Base-by-base conservation (phyloP, 2,329 filamentous ascomycete species). In the Nothophaeocryptopus gaeumannii region DNA sequence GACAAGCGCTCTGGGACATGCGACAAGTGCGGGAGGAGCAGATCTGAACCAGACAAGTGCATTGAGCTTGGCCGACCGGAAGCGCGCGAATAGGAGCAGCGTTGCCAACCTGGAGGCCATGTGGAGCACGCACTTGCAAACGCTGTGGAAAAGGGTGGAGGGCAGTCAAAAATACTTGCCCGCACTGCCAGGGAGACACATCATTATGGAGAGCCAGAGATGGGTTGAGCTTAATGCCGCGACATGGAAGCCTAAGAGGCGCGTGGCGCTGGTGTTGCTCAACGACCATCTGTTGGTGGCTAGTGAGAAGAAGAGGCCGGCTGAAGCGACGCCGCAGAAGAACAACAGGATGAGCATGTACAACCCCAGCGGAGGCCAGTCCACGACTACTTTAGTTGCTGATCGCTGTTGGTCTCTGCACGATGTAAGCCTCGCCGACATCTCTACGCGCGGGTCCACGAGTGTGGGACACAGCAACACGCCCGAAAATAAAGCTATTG, bases 161-260 rank as follows among this genome's bases (percentile, higher is more conserved):
- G 92, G 92, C 1, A 96, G 91, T 8, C 93, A 99, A 65, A 97
- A 97, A 68, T 99, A 95, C 64, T 75, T 99, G 9, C 93, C 93
- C 11, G 93, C 91, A 47, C 80, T 90, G 14, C 83, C 88, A 14
- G 92, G 91, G n/a, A 85, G 93, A 34, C 95, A 96, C 67, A 90
- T 99, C 39, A 83, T 97, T 2, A 85, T 95, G 68, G 92, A 97
- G 69, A 95, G 90, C 3, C 87, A 89, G 1, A 82, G 86, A 40
- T 99, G 93, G 93, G 88, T 97, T 51, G 92, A 99, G 72, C 77
- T 99, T 54, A 95, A 99, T 71, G 95, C 93, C 56, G 93, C 93
- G 9, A 99, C 93, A 0, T 97, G 95, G 84, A 96, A 96, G 70
- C 89, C 92, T 3, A 80, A 88, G 56, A 79, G 93, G 36, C 85